A percentile compares a stretch with the other conserved stretches of the same genome.
Evolutionary conservation across 805 yeast genomes (phyloP).

Genomic region (Candida ficus): DNA sequence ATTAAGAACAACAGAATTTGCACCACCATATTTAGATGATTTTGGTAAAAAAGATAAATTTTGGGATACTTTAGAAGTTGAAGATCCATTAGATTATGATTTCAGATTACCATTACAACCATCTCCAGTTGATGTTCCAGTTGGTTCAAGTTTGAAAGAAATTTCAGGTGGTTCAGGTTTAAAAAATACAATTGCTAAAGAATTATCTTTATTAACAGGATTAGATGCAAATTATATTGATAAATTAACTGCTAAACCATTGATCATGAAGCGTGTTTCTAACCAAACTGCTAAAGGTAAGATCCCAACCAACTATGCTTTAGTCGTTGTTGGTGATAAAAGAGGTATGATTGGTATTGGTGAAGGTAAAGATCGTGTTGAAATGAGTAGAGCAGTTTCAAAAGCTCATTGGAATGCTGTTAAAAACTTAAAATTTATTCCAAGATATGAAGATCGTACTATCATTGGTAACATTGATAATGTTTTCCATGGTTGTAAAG

Average conservation of each 20-base stretch:
- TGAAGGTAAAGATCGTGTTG: constrained; percentile 84
- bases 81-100: constrained; percentile 44
- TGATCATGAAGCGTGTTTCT: constrained; percentile 74
- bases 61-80: constrained; percentile 60
- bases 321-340: constrained; percentile 88
- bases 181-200: constrained; percentile 37
- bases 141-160: constrained; percentile 36
- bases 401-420: constrained; percentile 95
- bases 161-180: constrained; percentile 18
- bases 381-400: constrained; percentile 64
- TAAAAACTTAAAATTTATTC: constrained; percentile 73
- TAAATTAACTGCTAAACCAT: constrained; percentile 56
- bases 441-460: constrained; percentile 88
- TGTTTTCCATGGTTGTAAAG: constrained; percentile 82
- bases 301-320: constrained; percentile 71
- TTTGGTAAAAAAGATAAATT: constrained; percentile 64
- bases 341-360: constrained; percentile 95
- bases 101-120: constrained; percentile 51
- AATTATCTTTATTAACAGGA: constrained; percentile 60
- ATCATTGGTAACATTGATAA: constrained; percentile 77
- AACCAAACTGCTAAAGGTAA: constrained; percentile 93
- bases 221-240: constrained; percentile 56
- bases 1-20: constrained; percentile 42
- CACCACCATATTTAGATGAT: constrained; percentile 70
- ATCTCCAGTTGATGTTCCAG: constrained; percentile 48